Percentiles rank a stretch among this genome's conserved stretches.
Evolutionary conservation across 108 stramenopile genomes (phyloP).

Genomic region (Cyclotella sp.): DNA sequence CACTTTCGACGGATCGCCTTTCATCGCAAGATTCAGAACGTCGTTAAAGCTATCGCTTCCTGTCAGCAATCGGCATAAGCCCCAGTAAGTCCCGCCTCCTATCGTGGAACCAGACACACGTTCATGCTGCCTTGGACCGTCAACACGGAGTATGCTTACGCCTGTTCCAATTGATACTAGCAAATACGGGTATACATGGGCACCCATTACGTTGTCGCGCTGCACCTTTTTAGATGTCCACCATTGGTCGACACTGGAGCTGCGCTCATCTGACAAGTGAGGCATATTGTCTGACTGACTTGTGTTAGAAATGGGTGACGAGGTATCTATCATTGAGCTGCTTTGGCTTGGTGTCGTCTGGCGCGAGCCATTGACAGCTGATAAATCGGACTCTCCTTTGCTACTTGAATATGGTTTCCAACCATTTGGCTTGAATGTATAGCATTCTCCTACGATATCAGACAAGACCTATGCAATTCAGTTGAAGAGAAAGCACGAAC

Average conservation of each 20-base stretch:
- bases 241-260: slow-evolving; percentile 67
- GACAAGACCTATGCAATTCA: slow-evolving; percentile 39
- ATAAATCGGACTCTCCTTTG: background rate
- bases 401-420: slow-evolving; percentile 23
- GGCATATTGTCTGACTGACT: background rate
- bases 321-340: background rate
- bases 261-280: slow-evolving; percentile 18
- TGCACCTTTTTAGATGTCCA: slow-evolving; percentile 92
- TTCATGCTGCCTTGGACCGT: slow-evolving; percentile 93
- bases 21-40: slow-evolving; percentile 90
- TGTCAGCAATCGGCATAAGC: slow-evolving; percentile 94
- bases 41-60: slow-evolving; percentile 91
- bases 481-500: no score
- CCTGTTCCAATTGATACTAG: slow-evolving; percentile 98
- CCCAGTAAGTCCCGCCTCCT: slow-evolving; percentile 99
- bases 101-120: slow-evolving; percentile 98
- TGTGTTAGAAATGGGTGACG: background rate
- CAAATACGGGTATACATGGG: slow-evolving; percentile 89
- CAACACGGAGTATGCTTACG: slow-evolving; percentile 93
- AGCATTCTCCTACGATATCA: slow-evolving; percentile 94
- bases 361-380: slow-evolving; percentile 13
- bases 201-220: slow-evolving; percentile 71
- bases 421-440: slow-evolving; percentile 88
- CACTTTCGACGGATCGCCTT: slow-evolving; percentile 89
- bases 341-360: background rate